These are phyloP conservation scores for Dovyalis caffra DNA, from an alignment of 345 rosid genomes.

Conservation along the genomic window DNA sequence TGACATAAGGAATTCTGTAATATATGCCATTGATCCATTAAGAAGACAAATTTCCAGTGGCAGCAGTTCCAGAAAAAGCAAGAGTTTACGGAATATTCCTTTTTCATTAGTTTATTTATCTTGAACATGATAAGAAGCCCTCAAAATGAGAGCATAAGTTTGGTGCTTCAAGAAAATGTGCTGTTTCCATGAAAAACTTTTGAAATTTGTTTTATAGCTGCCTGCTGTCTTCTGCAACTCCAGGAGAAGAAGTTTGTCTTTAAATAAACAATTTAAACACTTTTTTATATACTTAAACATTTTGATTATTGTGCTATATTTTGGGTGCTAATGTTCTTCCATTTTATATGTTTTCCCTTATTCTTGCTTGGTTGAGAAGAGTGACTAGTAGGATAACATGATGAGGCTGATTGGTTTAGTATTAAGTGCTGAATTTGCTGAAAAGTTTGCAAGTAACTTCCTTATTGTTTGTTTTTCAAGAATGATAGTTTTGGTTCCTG, in stretches of 20 bases:
- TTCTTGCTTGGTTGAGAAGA: not conserved
- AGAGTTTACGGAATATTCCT: not conserved
- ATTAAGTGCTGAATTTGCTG: not conserved
- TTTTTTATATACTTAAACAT: not conserved
- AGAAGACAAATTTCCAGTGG: not conserved
- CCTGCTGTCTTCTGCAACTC: not conserved
- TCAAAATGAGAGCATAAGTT: not conserved
- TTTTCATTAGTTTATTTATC: not conserved
- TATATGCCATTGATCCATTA: not conserved
- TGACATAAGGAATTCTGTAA: not conserved
- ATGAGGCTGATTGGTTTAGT: not conserved
- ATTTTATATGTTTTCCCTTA: not conserved
- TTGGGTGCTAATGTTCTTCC: not conserved
- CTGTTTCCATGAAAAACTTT: not conserved
- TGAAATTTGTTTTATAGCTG: not conserved
- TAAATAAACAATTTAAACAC: not conserved
- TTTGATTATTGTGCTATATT: not conserved
- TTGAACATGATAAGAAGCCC: not conserved
- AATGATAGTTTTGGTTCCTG: slow-evolving; percentile 15
- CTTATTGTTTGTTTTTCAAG: not conserved
- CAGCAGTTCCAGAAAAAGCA: not conserved
- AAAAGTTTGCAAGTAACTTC: not conserved
- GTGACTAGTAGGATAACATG: not conserved
- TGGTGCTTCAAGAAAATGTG: not conserved
- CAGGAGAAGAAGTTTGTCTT: not conserved